Evolutionary conservation across 495 filamentous ascomycete genomes (phyloP).

Genomic region (Patellaria atrata): DNA sequence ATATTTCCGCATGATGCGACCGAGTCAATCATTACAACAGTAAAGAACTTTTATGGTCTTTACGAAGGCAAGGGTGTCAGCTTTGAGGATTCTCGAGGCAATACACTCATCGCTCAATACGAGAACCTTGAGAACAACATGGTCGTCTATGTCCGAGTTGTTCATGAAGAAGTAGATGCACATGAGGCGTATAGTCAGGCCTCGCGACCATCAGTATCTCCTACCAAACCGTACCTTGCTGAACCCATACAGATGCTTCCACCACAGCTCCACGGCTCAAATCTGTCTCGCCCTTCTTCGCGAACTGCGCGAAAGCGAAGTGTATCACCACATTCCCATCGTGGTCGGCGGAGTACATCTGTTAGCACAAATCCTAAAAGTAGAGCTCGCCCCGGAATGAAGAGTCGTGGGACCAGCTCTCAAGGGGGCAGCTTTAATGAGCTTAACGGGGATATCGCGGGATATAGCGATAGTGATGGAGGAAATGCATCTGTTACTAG

Average conservation of each 20-base stretch:
- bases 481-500: conserved; percentile 53
- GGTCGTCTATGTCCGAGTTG: conserved; percentile 77
- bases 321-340: conserved; percentile 58
- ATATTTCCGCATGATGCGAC: conserved; percentile 90
- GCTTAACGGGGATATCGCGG: conserved; percentile 45
- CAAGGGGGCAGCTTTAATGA: conserved; percentile 49
- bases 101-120: conserved; percentile 82
- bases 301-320: conserved; percentile 61
- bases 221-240: conserved; percentile 24
- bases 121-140: conserved; percentile 86
- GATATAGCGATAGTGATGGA: conserved; percentile 70
- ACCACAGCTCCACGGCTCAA: conserved; percentile 37
- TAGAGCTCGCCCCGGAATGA: conserved; percentile 46
- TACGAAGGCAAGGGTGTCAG: conserved; percentile 70
- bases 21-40: conserved; percentile 87
- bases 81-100: conserved; percentile 79
- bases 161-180: conserved; percentile 35
- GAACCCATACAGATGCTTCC: conserved; percentile 29
- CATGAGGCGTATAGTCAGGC: conserved; percentile 9
- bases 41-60: conserved; percentile 95
- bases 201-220: conserved; percentile 20
- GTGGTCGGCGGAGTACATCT: conserved; percentile 67
- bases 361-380: conserved; percentile 44
- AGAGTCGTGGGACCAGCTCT: conserved; percentile 53
- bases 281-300: conserved; percentile 51